Evolutionary conservation across 208 protist genomes (phyloP), one percentile per base, ranked within the genome.

Genomic region (Trypanosoma boissoni): DNA sequence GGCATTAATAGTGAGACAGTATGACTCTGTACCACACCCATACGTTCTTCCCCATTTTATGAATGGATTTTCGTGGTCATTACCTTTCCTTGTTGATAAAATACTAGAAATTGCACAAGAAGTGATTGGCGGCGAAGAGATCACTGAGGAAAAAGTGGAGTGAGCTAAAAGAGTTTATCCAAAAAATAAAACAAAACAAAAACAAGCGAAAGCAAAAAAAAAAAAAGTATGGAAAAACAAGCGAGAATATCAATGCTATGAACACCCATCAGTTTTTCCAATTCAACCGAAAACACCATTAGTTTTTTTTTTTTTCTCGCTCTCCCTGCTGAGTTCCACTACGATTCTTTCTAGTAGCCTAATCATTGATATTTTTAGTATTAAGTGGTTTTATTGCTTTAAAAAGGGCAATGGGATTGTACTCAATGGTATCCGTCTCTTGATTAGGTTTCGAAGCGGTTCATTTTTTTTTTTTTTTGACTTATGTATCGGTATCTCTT

Each of bases 11-110:
- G 95, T 97, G 55, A 64, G 85, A 48, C 92, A 97, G 74, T 97
- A 97, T 63, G 83, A 83, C 26, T 49, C 43, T 24, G 73, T 67
- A 28, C 82, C 78, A 24, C 94, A 98, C 69, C 95, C 94, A 9
- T 98, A 98, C 72, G 95, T 84, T 66, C 74, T 98, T 31, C 94
- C 95, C 49, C 97, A 97, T 64, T 98, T 98, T 60, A 96, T 97
- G 87, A 86, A 97, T 74, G 95, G 92, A 20, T 98, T 98, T 59
- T 73, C 78, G n/a, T 97, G 89, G 91, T 96, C 91, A 8, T 58
- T 98, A 31, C 93, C 93, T 16, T 97, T 97, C 51, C 79, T 98
- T 0, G 84, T 65, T 16, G 90, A 97, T 37, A 98, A 97, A 59
- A 48, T 91, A 2, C 68, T 60, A 14, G 82, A 87, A 37, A 87